Conservation (phyloP, 2,329 filamentous ascomycete genomes). For the Huntiella moniliformis region DNA sequence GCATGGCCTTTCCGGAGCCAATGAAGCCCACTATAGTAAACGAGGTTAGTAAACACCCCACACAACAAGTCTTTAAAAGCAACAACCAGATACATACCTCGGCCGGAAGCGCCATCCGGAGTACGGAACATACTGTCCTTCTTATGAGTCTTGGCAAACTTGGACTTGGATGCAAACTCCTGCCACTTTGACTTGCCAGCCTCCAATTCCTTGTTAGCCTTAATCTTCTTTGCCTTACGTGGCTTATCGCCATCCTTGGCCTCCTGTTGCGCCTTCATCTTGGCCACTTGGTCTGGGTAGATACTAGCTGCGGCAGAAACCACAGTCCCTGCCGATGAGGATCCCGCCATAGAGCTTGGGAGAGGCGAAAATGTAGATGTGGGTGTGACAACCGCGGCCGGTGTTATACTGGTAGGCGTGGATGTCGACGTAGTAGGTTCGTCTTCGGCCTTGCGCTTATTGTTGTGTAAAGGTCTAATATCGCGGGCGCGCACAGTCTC, state of each 20-base stretch:
- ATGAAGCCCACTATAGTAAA: conserved; percentile 65
- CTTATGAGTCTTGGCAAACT: conserved; percentile 46
- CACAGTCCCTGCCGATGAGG: conserved; percentile 26
- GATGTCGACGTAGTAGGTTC: conserved; percentile 24
- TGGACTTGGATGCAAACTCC: conserved; percentile 67
- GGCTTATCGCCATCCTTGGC: conserved; percentile 45
- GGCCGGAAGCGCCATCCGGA: conserved; percentile 64
- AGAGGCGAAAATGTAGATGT: conserved; percentile 7
- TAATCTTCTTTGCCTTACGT: conserved; percentile 71
- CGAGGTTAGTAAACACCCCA: conserved; percentile 13
- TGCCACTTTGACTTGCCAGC: conserved; percentile 88
- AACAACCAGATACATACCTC: conserved; percentile 40
- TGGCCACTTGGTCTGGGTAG: conserved; percentile 30
- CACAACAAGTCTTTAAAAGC: neutral
- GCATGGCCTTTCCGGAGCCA: conserved; percentile 87
- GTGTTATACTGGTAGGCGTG: conserved; percentile 12
- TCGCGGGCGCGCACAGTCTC: conserved; percentile 70
- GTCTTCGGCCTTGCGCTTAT: conserved; percentile 69
- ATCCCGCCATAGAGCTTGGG: conserved; percentile 10
- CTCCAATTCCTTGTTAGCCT: conserved; percentile 79
- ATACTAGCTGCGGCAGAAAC: conserved; percentile 37
- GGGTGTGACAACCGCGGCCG: conserved; percentile 15
- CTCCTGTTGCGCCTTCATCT: conserved; percentile 42
- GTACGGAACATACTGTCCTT: conserved; percentile 97
- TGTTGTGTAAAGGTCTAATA: conserved; percentile 53